Conservation (phyloP, 1,284 basidiomycete genomes). For the Apiotrichum gamsii region DNA sequence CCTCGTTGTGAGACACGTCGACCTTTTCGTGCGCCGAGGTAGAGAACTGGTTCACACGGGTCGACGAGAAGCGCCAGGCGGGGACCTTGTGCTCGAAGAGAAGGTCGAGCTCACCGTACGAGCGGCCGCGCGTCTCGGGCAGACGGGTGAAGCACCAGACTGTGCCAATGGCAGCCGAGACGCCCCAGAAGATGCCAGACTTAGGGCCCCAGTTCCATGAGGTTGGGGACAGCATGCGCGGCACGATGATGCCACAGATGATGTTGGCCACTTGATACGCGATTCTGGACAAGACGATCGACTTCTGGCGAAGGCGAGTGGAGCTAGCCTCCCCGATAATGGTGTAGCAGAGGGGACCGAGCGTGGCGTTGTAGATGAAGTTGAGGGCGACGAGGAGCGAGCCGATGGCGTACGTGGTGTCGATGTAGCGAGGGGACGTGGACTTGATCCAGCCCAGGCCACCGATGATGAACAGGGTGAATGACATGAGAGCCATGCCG, state of each 20-base stretch:
- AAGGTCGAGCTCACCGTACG: slow-evolving; percentile 30
- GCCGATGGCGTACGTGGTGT: slow-evolving; percentile 9
- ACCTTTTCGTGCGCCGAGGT: neutral
- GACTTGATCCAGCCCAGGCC: slow-evolving; percentile 10
- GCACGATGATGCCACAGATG: slow-evolving; percentile 22
- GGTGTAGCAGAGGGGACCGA: slow-evolving; percentile 25
- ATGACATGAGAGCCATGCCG: slow-evolving; percentile 14
- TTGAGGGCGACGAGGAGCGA: slow-evolving; percentile 21
- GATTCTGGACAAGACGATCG: slow-evolving; percentile 49
- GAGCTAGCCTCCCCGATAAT: slow-evolving; percentile 37
- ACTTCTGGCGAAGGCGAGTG: slow-evolving; percentile 45
- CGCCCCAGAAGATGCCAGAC: slow-evolving; percentile 28
- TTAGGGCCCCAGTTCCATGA: slow-evolving; percentile 24
- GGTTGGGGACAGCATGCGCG: slow-evolving; percentile 4
- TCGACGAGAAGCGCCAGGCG: slow-evolving; percentile 28
- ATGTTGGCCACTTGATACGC: slow-evolving; percentile 39
- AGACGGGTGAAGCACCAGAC: slow-evolving; percentile 32
- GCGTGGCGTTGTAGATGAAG: slow-evolving; percentile 14
- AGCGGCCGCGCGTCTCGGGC: slow-evolving; percentile 29
- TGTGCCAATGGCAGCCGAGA: slow-evolving; percentile 15
- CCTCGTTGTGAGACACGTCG: neutral
- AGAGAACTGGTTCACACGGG: slow-evolving; percentile 18
- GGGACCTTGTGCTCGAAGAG: slow-evolving; percentile 31
- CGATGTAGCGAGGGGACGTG: neutral
- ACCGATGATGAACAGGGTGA: slow-evolving; percentile 14